A percentile compares a stretch with the other conserved stretches of the same genome.
Conservation (phyloP, 2,329 filamentous ascomycete genomes). For the Aspergillus candidus region DNA sequence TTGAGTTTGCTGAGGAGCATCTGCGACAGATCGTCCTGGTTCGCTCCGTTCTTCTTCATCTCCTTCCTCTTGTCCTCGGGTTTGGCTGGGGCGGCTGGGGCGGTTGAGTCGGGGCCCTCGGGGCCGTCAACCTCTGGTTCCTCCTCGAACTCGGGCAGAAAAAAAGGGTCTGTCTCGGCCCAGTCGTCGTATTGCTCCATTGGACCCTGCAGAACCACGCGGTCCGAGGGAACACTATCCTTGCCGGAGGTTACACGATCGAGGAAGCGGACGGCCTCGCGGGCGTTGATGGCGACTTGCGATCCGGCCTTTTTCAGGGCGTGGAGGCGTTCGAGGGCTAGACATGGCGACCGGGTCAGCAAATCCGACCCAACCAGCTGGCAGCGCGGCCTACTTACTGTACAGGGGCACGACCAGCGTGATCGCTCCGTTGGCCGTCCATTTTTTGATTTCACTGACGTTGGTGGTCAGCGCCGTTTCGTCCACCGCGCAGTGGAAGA, state of each 20-base stretch:
- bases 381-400: slow-evolving; percentile 33
- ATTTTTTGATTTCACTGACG: slow-evolving; percentile 49
- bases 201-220: slow-evolving; percentile 44
- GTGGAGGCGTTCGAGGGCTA: slow-evolving; percentile 44
- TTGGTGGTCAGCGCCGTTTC: slow-evolving; percentile 48
- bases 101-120: slow-evolving; percentile 12
- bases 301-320: slow-evolving; percentile 41
- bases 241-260: slow-evolving; percentile 46
- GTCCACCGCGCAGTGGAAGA: slow-evolving; percentile 49
- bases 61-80: slow-evolving; percentile 16
- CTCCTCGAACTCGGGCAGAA: slow-evolving; percentile 40
- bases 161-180: slow-evolving; percentile 42
- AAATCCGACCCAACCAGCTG: slow-evolving; percentile 2
- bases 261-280: slow-evolving; percentile 48
- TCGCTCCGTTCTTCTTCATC: slow-evolving; percentile 17
- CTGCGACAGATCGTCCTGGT: slow-evolving; percentile 39
- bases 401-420: slow-evolving; percentile 48
- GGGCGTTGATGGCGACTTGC: slow-evolving; percentile 45
- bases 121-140: slow-evolving; percentile 25
- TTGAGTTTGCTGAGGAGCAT: slow-evolving; percentile 45
- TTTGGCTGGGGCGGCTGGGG: slow-evolving; percentile 13
- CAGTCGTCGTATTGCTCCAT: slow-evolving; percentile 45
- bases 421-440: slow-evolving; percentile 45
- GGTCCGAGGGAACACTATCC: slow-evolving; percentile 37
- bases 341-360: slow-evolving; percentile 10